A percentile compares a stretch with the other conserved stretches of the same genome.
Evolutionary conservation across 108 stramenopile species (phyloP).

Genomic region (Cyclotella sp.): DNA sequence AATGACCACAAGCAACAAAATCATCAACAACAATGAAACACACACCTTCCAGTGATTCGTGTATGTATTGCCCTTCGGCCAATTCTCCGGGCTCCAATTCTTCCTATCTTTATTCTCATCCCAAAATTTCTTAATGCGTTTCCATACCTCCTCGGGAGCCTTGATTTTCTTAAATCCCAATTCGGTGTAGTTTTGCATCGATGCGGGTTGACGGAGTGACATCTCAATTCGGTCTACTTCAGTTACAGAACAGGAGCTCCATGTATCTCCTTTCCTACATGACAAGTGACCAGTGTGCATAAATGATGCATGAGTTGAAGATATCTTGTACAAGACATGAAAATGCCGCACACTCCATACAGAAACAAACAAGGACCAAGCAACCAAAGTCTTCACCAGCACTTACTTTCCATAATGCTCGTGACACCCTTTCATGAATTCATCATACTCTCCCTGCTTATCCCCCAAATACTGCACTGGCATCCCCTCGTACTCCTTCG

Average conservation of each 20-base stretch:
- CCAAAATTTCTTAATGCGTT: conserved; percentile 71
- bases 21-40: neutral
- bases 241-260: conserved; percentile 48
- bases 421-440: conserved; percentile 62
- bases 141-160: conserved; percentile 65
- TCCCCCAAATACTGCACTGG: conserved; percentile 73
- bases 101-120: conserved; percentile 63
- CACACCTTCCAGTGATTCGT: conserved; percentile 68
- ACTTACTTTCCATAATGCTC: conserved; percentile 56
- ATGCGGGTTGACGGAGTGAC: conserved; percentile 74
- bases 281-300: neutral
- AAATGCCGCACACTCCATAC: too few relatives aligned
- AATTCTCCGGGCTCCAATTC: conserved; percentile 54
- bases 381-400: neutral
- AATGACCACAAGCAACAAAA: neutral
- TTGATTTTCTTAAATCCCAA: conserved; percentile 71
- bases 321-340: too few relatives aligned
- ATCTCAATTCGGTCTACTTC: conserved; percentile 84
- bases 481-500: conserved; percentile 62
- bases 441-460: conserved; percentile 59
- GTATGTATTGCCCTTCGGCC: conserved; percentile 79
- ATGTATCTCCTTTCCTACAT: conserved; percentile 9
- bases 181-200: conserved; percentile 79
- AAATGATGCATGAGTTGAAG: too few relatives aligned
- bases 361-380: neutral